Evolutionary conservation across 352 stramenopile species (phyloP).

Genomic region (Phytopythium chamaehyphon): DNA sequence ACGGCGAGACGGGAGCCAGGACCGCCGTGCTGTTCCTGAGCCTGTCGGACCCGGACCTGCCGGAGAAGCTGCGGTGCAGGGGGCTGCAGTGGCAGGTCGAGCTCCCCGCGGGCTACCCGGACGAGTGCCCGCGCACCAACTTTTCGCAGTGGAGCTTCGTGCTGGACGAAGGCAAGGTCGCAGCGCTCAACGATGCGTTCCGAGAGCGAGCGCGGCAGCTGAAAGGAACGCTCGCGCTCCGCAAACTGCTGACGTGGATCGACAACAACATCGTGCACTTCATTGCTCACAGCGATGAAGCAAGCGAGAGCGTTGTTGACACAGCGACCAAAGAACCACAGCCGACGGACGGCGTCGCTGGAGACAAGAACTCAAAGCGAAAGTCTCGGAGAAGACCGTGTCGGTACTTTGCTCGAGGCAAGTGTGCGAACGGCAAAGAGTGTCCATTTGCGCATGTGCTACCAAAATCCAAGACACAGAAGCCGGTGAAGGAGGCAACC

Average conservation of each 20-base stretch:
- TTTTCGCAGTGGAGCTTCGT: slow-evolving; percentile 47
- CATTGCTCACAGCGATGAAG: slow-evolving; percentile 16
- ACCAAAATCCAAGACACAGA: slow-evolving; percentile 13
- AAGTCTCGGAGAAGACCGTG: slow-evolving; percentile 20
- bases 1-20: slow-evolving; percentile 12
- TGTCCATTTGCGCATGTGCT: slow-evolving; percentile 44
- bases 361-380: background rate
- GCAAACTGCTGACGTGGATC: slow-evolving; percentile 79
- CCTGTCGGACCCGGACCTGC: slow-evolving; percentile 61
- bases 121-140: slow-evolving; percentile 37
- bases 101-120: slow-evolving; percentile 52
- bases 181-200: slow-evolving; percentile 31
- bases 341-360: background rate
- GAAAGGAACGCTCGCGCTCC: slow-evolving; percentile 42
- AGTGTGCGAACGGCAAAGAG: slow-evolving; percentile 45
- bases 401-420: slow-evolving; percentile 46
- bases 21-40: slow-evolving; percentile 42
- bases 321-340: too few relatives aligned
- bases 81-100: slow-evolving; percentile 52
- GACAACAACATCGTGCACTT: slow-evolving; percentile 73
- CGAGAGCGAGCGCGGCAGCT: slow-evolving; percentile 30
- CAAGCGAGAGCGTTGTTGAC: background rate
- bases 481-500: background rate
- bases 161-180: slow-evolving; percentile 31
- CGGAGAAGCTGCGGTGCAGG: slow-evolving; percentile 37